Base-by-base conservation (phyloP, 2,329 filamentous ascomycete species). In the Exophiala spinifera region DNA sequence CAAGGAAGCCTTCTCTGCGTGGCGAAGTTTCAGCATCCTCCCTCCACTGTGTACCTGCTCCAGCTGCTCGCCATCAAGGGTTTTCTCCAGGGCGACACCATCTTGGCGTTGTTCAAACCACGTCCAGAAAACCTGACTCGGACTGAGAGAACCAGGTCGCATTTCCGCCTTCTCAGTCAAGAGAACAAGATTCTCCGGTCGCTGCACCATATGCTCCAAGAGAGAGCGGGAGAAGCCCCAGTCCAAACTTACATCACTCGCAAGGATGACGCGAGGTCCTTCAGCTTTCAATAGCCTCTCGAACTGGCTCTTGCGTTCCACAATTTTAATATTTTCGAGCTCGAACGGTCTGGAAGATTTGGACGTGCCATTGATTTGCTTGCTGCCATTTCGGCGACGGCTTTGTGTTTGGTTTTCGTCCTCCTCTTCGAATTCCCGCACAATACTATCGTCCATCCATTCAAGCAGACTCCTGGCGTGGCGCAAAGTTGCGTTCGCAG, bases 361-460 rank as follows among this genome's bases (percentile, higher is more conserved):
- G 4, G 66, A 25, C 37, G 55, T 58, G 10, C 64, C 66, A 51
- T 75, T 75, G 14, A 54, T 50, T 59, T 70, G 69, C 62, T 77
- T 77, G 23, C 69, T 74, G 45, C 74, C 74, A 51, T 69, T 73
- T 58, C 69, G 73, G 60, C 64, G 66, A 33, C 70, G 67, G 8
- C 64, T 63, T 3, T 56, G 55, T 5, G 64, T 64, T 4, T 49
- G 34, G 48, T 65, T 66, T 52, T 75, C 72, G 20, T 67, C 69
- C 33, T 72, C 72, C 1, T 71, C 77, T 68, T 96, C 91, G 58
- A 96, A 95, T 65, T 97, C 92, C 51, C 91, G 85, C 39, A 95
- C 87, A 55, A 99, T 95, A 54, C 85, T 87, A 66, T 96, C 91
- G 67, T 97, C 91, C 91, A 99, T 97, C 94, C 94, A 99, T 68